Conservation (phyloP, 495 filamentous ascomycete genomes). For the Chaetomium cochliodes region DNA sequence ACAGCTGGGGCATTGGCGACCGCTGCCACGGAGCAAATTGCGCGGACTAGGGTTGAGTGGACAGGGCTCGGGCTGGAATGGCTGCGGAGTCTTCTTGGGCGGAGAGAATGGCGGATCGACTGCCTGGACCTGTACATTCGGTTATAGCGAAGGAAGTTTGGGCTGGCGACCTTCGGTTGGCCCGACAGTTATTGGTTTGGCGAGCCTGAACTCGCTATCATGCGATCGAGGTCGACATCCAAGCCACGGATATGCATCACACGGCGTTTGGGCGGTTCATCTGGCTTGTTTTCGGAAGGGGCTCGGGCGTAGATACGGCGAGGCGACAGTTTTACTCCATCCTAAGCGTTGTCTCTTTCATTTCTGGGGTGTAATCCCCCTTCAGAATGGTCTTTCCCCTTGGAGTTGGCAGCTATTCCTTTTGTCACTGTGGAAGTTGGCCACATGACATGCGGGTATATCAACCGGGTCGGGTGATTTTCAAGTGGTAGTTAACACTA, state of each 20-base stretch:
- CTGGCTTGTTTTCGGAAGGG: no score
- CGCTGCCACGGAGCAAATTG: constrained; percentile 62
- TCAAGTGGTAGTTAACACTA: no score
- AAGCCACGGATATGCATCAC: background rate
- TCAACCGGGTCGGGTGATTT: no score
- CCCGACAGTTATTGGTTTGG: background rate
- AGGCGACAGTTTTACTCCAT: no score
- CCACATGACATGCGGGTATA: no score
- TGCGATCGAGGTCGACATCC: background rate
- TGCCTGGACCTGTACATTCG: constrained; percentile 80
- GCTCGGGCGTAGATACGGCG: no score
- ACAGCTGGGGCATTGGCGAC: constrained; percentile 65
- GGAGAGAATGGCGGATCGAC: constrained; percentile 76
- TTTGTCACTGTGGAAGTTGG: no score
- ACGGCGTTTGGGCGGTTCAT: background rate
- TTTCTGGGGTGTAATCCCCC: no score
- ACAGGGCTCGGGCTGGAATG: constrained; percentile 80
- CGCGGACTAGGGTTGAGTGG: constrained; percentile 61
- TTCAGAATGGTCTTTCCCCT: no score
- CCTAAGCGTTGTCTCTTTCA: no score
- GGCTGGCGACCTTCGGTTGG: background rate
- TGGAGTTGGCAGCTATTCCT: no score
- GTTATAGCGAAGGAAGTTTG: constrained; percentile 41
- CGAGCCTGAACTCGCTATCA: constrained; percentile 3
- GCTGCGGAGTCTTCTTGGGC: constrained; percentile 71